A percentile compares a stretch with the other conserved stretches of the same genome.
Evolutionary conservation across 257 asterid genomes (phyloP).

Genomic region (Primulina huaijiensis): DNA sequence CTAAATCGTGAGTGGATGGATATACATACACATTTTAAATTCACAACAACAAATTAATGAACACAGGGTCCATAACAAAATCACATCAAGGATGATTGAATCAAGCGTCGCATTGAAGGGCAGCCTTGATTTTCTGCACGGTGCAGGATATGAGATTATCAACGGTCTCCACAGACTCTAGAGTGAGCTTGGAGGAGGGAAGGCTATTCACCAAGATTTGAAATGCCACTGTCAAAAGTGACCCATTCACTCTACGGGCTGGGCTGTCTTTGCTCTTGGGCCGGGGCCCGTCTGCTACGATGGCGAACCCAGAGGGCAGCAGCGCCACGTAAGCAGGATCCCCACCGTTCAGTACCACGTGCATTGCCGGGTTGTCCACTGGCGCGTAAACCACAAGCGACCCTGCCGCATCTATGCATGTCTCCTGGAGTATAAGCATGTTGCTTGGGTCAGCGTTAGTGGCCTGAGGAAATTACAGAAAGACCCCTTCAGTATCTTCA

Average conservation of each 20-base stretch:
- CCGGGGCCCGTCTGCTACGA: constrained; percentile 49
- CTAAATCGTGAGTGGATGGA: background rate
- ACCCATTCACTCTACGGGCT: constrained; percentile 35
- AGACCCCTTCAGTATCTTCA: background rate
- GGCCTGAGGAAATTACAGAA: constrained; percentile 28
- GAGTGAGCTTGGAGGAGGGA: constrained; percentile 53
- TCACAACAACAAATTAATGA: background rate
- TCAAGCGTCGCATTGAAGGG: constrained; percentile 46
- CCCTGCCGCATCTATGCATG: constrained; percentile 51
- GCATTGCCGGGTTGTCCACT: constrained; percentile 63
- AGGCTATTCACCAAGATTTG: constrained; percentile 54
- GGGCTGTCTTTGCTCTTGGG: constrained; percentile 28
- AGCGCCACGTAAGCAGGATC: constrained; percentile 56
- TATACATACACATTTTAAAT: background rate
- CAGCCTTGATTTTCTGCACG: constrained; percentile 54
- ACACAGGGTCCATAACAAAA: too few species aligned
- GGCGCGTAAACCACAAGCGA: constrained; percentile 64
- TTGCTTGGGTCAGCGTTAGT: constrained; percentile 48
- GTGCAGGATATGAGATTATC: constrained; percentile 58
- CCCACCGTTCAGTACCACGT: constrained; percentile 60
- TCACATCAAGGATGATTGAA: background rate
- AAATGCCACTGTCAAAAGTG: constrained; percentile 55
- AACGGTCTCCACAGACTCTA: constrained; percentile 58
- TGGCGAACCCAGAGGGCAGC: constrained; percentile 53
- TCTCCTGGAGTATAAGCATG: constrained; percentile 58